Base-by-base conservation (phyloP, 1,284 basidiomycete species). In the Caloboletus firmus region DNA sequence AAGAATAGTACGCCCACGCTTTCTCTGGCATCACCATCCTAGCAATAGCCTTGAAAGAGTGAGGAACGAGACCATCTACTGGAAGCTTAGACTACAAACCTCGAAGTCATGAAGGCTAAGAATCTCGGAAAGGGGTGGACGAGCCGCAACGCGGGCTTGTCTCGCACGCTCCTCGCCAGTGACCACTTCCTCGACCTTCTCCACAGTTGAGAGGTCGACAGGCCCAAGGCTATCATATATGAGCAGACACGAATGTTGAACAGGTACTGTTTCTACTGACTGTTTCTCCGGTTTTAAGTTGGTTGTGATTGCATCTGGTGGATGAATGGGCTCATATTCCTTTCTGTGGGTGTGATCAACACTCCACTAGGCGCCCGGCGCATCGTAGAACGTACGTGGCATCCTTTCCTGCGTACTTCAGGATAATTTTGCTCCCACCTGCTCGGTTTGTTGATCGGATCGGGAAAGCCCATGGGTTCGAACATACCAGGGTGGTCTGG, bases 41-140 rank as follows among this genome's bases (percentile, higher is more conserved):
- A 9, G 89, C 91, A 46, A 95, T 83, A 31, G 84, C 80, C 84
- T 89, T 52, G n/a, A n/a, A n/a, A 32, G 10, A 28, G 17, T 43
- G 26, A 67, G 28, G 41, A 42, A 51, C 32, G 9, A 44, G 34
- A n/a, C 1, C 13, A 30, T n/a, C 15, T 24, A 12, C 17, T 43
- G 26, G 3, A 48, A 35, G 17, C 13, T 24, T 18, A 46, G 40
- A 20, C 13, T 12, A 58, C 71, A n/a, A 51, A 86, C 86, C 77
- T 96, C 94, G 61, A 98, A 95, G 71, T 98, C 94, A 70, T 95
- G 92, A 61, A 97, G 73, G 62, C 89, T 94, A 34, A 96, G 77
- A 50, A 94, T 88, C 70, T 91, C 85, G 47, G 81, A 80, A 22
- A 97, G 76, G 3, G 82, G 75, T 0, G 93, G 93, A 51, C 84